Percentiles rank a stretch among this genome's conserved stretches.
Evolutionary conservation across 2,329 filamentous ascomycete genomes (phyloP).

Genomic region (Passalora sequoiae): DNA sequence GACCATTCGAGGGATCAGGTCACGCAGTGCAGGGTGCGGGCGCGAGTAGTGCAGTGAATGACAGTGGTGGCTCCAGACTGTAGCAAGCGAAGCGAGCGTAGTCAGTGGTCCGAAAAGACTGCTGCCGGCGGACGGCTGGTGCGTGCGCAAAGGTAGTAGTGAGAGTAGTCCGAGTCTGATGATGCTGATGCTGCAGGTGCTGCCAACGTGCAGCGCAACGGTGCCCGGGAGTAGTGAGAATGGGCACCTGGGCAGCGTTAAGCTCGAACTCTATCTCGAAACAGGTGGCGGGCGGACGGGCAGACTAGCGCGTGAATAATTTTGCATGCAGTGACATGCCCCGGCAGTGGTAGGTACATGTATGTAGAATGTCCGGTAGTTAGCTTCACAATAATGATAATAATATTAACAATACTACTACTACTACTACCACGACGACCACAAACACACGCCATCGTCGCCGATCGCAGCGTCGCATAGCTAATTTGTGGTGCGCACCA

Average conservation of each 20-base stretch:
- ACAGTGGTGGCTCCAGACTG: slow-evolving; percentile 9
- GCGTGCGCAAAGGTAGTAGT: background rate
- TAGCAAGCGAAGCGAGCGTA: too few species aligned
- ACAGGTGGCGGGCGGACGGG: slow-evolving; percentile 10
- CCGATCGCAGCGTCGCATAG: too few species aligned
- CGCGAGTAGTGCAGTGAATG: background rate
- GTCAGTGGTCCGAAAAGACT: slow-evolving; percentile 1
- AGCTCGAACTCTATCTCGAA: slow-evolving; percentile 22
- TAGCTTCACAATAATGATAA: too few species aligned
- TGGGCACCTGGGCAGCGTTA: slow-evolving; percentile 4
- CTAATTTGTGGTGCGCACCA: too few species aligned
- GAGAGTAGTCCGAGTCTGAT: background rate
- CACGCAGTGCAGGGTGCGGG: slow-evolving; percentile 10
- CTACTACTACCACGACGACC: too few species aligned
- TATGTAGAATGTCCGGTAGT: too few species aligned
- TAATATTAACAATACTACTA: too few species aligned
- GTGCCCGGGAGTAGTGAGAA: background rate
- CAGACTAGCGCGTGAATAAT: slow-evolving; percentile 1
- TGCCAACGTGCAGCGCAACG: slow-evolving; percentile 11
- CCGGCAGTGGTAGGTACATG: too few species aligned
- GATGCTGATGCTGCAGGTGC: background rate
- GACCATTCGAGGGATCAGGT: slow-evolving; percentile 21
- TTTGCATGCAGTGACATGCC: too few species aligned
- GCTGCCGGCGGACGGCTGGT: background rate
- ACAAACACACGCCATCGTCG: too few species aligned